A percentile compares a stretch with the other conserved stretches of the same genome.
Conservation (phyloP, 2,329 filamentous ascomycete species). For the Pyrenochaeta sp. region DNA sequence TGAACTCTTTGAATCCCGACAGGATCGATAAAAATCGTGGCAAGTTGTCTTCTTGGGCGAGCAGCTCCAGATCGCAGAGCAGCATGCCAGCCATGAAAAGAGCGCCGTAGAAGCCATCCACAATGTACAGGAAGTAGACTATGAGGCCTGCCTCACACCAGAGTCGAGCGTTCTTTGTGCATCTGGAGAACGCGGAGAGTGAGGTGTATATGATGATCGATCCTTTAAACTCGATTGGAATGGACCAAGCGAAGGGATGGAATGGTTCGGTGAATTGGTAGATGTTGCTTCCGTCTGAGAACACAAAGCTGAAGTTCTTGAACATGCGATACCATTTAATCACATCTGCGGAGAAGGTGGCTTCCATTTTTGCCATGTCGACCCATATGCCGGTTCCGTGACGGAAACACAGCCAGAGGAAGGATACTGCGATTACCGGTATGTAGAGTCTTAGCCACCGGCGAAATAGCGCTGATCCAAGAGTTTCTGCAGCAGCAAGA, state of each 20-base stretch:
- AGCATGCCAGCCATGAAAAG: conserved; percentile 47
- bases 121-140: conserved; percentile 72
- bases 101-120: conserved; percentile 67
- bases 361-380: conserved; percentile 60
- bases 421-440: conserved; percentile 63
- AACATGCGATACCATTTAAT: conserved; percentile 39
- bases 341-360: conserved; percentile 46
- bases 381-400: conserved; percentile 50
- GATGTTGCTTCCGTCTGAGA: conserved; percentile 64
- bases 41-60: conserved; percentile 34
- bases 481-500: conserved; percentile 50
- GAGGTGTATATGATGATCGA: conserved; percentile 69
- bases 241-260: conserved; percentile 47
- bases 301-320: conserved; percentile 75
- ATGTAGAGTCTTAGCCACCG: conserved; percentile 60
- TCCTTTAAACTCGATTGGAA: conserved; percentile 56
- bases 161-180: conserved; percentile 62
- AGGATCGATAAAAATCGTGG: conserved; percentile 58
- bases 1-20: conserved; percentile 58
- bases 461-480: conserved; percentile 59
- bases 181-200: conserved; percentile 64
- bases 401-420: conserved; percentile 61
- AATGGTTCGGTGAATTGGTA: conserved; percentile 61
- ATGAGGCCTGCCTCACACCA: conserved; percentile 62
- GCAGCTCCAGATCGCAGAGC: conserved; percentile 47